A percentile compares a stretch with the other conserved stretches of the same genome.
Conservation (phyloP, 805 yeast species). For the Pichia deserticola region DNA sequence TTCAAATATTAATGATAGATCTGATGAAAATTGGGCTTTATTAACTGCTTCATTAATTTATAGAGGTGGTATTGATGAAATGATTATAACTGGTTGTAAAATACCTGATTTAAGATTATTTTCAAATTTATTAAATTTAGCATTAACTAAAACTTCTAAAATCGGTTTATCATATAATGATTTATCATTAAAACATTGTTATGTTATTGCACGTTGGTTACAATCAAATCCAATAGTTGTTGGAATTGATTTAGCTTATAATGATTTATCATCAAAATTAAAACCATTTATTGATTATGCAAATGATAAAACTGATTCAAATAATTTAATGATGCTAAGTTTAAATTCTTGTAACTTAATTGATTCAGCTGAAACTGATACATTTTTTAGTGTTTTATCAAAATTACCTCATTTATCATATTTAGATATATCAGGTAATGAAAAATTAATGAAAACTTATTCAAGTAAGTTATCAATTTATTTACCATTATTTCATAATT, state of each 20-base stretch:
- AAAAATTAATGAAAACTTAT: conserved; percentile 56
- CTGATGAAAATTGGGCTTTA: conserved; percentile 77
- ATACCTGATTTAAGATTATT: conserved; percentile 49
- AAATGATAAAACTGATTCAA: conserved; percentile 5
- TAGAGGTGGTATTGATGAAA: conserved; percentile 73
- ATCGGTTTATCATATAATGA: conserved; percentile 76
- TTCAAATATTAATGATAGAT: conserved; percentile 47
- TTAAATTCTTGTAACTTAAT: conserved; percentile 55
- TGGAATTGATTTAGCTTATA: conserved; percentile 82
- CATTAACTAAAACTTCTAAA: conserved; percentile 49
- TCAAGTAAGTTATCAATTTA: conserved; percentile 50
- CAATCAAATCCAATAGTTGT: conserved; percentile 35
- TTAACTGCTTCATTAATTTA: conserved; percentile 60
- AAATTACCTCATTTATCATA: conserved; percentile 54
- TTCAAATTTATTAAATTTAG: conserved; percentile 46
- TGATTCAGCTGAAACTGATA: conserved; percentile 43
- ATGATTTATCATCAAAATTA: conserved; percentile 45
- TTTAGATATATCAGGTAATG: conserved; percentile 68
- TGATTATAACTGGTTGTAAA: conserved; percentile 72
- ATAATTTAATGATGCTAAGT: conserved; percentile 43
- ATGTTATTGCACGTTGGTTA: conserved; percentile 54
- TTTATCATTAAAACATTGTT: conserved; percentile 50
- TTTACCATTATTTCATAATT: conserved; percentile 59
- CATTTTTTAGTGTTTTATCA: conserved; percentile 43
- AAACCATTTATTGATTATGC: conserved; percentile 33